Evolutionary conservation across 2,329 filamentous ascomycete genomes (phyloP).

Genomic region (Ophiostoma pallidulum): DNA sequence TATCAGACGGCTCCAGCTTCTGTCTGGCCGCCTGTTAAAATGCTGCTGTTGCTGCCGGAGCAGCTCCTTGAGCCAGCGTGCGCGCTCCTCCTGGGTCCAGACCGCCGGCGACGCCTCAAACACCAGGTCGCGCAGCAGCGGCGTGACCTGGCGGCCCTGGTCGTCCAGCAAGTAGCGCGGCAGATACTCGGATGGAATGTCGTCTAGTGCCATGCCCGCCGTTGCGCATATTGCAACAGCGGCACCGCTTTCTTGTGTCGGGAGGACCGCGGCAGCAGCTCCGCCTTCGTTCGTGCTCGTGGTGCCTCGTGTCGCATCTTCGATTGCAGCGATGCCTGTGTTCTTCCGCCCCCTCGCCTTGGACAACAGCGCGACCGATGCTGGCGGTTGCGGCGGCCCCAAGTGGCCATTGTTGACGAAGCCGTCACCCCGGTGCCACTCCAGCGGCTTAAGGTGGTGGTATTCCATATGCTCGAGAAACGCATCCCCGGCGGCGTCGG

Average conservation of each 20-base stretch:
- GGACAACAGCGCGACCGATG: constrained; percentile 15
- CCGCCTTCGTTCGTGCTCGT: too few species aligned
- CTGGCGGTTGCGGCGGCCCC: constrained; percentile 1
- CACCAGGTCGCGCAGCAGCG: constrained; percentile 38
- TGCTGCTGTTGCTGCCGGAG: constrained; percentile 11
- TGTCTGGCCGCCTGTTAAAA: constrained; percentile 6
- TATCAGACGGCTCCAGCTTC: neutral
- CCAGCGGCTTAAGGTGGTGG: constrained; percentile 41
- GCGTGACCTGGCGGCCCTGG: constrained; percentile 48
- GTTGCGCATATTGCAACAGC: neutral
- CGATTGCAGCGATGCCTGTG: too few species aligned
- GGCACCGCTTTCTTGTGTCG: neutral
- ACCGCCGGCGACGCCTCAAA: constrained; percentile 6
- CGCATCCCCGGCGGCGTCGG: constrained; percentile 14
- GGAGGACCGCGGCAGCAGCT: neutral
- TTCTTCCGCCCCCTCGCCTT: neutral
- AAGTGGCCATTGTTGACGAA: constrained; percentile 31
- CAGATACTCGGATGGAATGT: constrained; percentile 12
- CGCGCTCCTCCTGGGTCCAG: constrained; percentile 9
- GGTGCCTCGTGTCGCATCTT: too few species aligned
- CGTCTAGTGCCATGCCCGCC: neutral
- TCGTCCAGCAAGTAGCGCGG: constrained; percentile 44
- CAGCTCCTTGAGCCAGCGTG: constrained; percentile 33
- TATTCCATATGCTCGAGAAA: constrained; percentile 44
- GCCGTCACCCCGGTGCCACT: constrained; percentile 53